A percentile compares a stretch with the other conserved stretches of the same genome.
These are phyloP conservation scores for Zymoseptoria brevis DNA, from an alignment of 2,329 filamentous ascomycete species.

Conservation along the genomic window DNA sequence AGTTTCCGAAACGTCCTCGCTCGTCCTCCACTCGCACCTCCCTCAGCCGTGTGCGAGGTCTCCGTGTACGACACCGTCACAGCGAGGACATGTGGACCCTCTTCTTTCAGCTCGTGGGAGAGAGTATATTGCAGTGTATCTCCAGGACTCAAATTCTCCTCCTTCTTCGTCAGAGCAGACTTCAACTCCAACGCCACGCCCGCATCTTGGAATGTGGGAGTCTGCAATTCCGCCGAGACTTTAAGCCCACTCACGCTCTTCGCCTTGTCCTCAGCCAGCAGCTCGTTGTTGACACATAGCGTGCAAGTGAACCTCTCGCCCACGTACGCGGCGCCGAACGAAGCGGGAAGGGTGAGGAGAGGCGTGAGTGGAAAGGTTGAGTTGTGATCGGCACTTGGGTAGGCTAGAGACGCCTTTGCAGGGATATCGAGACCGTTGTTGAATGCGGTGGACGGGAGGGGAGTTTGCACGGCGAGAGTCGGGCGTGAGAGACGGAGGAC, in stretches of 20 bases:
- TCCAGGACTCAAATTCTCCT: slow-evolving; percentile 43
- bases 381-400: slow-evolving; percentile 46
- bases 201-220: slow-evolving; percentile 58
- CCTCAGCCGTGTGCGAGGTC: slow-evolving; percentile 42
- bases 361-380: slow-evolving; percentile 50
- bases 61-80: slow-evolving; percentile 94
- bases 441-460: slow-evolving; percentile 47
- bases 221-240: slow-evolving; percentile 92
- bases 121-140: slow-evolving; percentile 74
- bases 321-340: slow-evolving; percentile 91
- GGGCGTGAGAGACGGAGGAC: slow-evolving; percentile 76
- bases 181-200: slow-evolving; percentile 51
- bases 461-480: slow-evolving; percentile 63
- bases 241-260: slow-evolving; percentile 63
- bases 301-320: slow-evolving; percentile 94
- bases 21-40: slow-evolving; percentile 47
- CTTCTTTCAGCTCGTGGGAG: slow-evolving; percentile 81
- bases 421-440: slow-evolving; percentile 41
- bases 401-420: slow-evolving; percentile 64
- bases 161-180: slow-evolving; percentile 43
- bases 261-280: slow-evolving; percentile 32
- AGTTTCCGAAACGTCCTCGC: slow-evolving; percentile 86
- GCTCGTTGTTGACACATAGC: slow-evolving; percentile 89
- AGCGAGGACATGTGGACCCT: slow-evolving; percentile 85
- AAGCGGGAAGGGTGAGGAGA: slow-evolving; percentile 73